These are phyloP conservation scores for Cutaneotrichosporon cavernicola DNA, from an alignment of 1,284 basidiomycete genomes.

Conservation along the genomic window DNA sequence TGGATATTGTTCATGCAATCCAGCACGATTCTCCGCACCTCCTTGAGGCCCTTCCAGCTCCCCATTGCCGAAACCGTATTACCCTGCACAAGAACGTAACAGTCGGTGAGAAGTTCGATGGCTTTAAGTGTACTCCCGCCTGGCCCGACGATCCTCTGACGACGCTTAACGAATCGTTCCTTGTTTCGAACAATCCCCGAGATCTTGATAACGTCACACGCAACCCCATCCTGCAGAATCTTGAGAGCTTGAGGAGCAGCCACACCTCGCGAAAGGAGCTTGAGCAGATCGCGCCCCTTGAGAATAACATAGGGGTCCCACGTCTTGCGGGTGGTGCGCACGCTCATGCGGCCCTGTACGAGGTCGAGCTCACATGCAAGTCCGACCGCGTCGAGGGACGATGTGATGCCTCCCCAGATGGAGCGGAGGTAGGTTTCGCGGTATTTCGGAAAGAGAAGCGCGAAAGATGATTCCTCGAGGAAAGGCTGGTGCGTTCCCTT, in stretches of 20 bases:
- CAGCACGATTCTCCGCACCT: constrained; percentile 88
- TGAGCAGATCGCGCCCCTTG: constrained; percentile 94
- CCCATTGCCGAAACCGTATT: constrained; percentile 99
- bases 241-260: constrained; percentile 76
- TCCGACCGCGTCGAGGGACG: constrained; percentile 77
- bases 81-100: constrained; percentile 97
- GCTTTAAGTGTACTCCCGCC: constrained; percentile 98
- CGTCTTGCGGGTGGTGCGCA: constrained; percentile 93
- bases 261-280: constrained; percentile 89
- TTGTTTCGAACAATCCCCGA: constrained; percentile 92
- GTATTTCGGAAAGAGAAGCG: constrained; percentile 98
- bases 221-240: constrained; percentile 83
- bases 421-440: constrained; percentile 94
- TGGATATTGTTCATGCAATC: constrained; percentile 99
- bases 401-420: constrained; percentile 91
- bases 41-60: constrained; percentile 88
- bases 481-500: constrained; percentile 62
- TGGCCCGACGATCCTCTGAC: constrained; percentile 95
- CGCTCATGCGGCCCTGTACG: constrained; percentile 95
- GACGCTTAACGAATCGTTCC: constrained; percentile 92
- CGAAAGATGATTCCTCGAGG: constrained; percentile 92
- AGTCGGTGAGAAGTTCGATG: constrained; percentile 93
- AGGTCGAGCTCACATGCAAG: constrained; percentile 90
- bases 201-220: constrained; percentile 98
- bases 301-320: constrained; percentile 95